Percentiles rank a stretch among this genome's conserved stretches.
Evolutionary conservation across 2,329 filamentous ascomycete genomes (phyloP).

Genomic region (Bipolaris victoriae): DNA sequence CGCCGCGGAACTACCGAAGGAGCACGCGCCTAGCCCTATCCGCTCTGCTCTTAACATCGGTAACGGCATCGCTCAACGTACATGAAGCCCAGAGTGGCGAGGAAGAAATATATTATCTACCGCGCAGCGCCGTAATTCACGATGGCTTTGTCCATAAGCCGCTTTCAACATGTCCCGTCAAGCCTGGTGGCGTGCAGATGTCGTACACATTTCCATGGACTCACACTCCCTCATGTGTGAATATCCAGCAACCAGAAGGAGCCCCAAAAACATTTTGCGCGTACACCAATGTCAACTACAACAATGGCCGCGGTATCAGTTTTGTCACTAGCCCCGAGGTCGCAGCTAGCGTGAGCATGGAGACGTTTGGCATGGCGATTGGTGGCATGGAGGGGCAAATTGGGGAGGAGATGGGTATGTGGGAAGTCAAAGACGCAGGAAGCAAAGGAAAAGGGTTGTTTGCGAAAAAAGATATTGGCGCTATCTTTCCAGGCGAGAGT

Average conservation of each 20-base stretch:
- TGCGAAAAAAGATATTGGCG: constrained; percentile 23
- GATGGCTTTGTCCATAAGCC: constrained; percentile 26
- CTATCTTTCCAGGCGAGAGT: constrained; percentile 31
- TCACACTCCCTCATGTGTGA: constrained; percentile 35
- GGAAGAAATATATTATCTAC: constrained; percentile 23
- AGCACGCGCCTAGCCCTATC: not conserved
- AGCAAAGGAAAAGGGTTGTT: constrained; percentile 37
- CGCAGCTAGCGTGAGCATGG: constrained; percentile 27
- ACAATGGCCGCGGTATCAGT: constrained; percentile 37
- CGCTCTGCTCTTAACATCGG: constrained; percentile 7
- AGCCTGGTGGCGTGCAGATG: constrained; percentile 31
- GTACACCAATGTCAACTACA: constrained; percentile 36
- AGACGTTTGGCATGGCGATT: constrained; percentile 23
- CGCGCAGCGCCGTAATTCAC: constrained; percentile 26
- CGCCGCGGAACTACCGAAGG: not conserved
- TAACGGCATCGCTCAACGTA: not conserved
- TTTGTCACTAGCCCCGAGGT: constrained; percentile 38
- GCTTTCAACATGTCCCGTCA: constrained; percentile 24
- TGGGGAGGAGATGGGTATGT: constrained; percentile 25
- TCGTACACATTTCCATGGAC: constrained; percentile 40
- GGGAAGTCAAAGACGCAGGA: constrained; percentile 29
- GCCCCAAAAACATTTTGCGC: constrained; percentile 30
- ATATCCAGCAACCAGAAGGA: constrained; percentile 5
- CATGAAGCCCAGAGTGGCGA: not conserved
- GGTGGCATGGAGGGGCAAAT: constrained; percentile 16